These are phyloP conservation scores for Neofusicoccum umdonicola DNA, from an alignment of 2,329 filamentous ascomycete genomes.

Conservation along the genomic window DNA sequence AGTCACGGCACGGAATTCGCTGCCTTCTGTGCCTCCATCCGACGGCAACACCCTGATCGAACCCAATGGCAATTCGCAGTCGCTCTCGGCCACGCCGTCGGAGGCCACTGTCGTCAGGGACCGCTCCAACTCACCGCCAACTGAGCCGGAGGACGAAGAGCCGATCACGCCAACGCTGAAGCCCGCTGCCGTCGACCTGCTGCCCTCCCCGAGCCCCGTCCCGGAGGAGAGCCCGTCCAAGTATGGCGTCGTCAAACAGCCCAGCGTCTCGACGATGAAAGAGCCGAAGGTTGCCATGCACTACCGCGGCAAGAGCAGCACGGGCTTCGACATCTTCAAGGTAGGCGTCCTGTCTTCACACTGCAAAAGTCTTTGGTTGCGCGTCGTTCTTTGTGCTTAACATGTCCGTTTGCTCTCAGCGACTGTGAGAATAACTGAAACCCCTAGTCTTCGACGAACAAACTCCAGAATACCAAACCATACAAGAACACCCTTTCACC, in stretches of 20 bases:
- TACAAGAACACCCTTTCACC: neutral
- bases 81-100: neutral
- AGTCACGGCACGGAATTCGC: neutral
- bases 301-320: slow-evolving; percentile 36
- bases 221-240: slow-evolving; percentile 20
- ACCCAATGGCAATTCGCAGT: neutral
- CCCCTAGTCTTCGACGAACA: slow-evolving; percentile 17
- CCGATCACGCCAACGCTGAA: slow-evolving; percentile 18
- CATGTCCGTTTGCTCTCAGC: neutral
- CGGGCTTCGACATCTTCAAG: slow-evolving; percentile 37
- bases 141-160: slow-evolving; percentile 14
- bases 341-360: slow-evolving; percentile 23
- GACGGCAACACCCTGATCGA: neutral
- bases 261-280: slow-evolving; percentile 1
- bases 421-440: slow-evolving; percentile 15
- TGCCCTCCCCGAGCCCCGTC: slow-evolving; percentile 18
- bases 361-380: neutral
- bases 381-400: slow-evolving; percentile 12
- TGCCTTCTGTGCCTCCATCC: neutral
- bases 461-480: neutral
- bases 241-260: slow-evolving; percentile 20
- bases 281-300: slow-evolving; percentile 24
- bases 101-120: slow-evolving; percentile 8
- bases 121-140: slow-evolving; percentile 12
- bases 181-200: slow-evolving; percentile 4